A percentile compares a stretch with the other conserved stretches of the same genome.
Evolutionary conservation across 1,284 basidiomycete genomes (phyloP).

Genomic region (Pseudozyma hubeiensis): DNA sequence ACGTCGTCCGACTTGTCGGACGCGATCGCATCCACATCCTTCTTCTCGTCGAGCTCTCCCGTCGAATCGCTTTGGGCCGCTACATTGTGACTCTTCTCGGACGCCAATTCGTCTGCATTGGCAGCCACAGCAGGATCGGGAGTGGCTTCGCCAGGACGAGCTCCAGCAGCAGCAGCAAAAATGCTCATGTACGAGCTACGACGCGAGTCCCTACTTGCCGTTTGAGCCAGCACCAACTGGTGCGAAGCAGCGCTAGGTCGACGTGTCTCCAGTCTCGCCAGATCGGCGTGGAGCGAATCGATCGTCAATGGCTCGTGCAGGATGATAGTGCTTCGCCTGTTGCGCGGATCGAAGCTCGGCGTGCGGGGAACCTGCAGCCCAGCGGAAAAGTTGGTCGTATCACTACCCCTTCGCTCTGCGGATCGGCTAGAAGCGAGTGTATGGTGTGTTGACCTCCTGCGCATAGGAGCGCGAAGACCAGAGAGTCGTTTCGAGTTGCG

Average conservation of each 20-base stretch:
- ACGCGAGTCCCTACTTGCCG: conserved; percentile 25
- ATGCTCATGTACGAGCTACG: conserved; percentile 25
- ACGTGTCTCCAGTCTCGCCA: conserved; percentile 10
- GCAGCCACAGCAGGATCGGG: neutral
- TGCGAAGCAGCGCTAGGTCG: conserved; percentile 19
- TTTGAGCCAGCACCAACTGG: conserved; percentile 23
- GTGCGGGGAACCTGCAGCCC: conserved; percentile 9
- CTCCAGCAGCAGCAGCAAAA: conserved; percentile 26
- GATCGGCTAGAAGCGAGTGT: neutral
- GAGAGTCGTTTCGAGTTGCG: neutral
- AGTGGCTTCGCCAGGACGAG: conserved; percentile 7
- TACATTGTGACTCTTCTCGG: conserved; percentile 16
- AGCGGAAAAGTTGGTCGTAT: conserved; percentile 7
- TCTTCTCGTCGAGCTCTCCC: conserved; percentile 22
- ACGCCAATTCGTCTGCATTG: neutral
- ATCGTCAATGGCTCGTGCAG: conserved; percentile 26
- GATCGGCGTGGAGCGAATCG: conserved; percentile 5
- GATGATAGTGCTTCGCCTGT: conserved; percentile 37
- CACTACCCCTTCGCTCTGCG: conserved; percentile 19
- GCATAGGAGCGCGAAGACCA: conserved; percentile 1
- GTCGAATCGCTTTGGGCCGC: conserved; percentile 1
- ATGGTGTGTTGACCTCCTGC: neutral
- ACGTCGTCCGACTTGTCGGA: conserved; percentile 4
- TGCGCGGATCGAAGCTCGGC: conserved; percentile 24
- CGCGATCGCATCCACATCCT: neutral